Percentiles rank a stretch among this genome's conserved stretches.
These are phyloP conservation scores for Phaeodactylum tricornutum DNA, from an alignment of 108 stramenopile genomes.

Conservation along the genomic window DNA sequence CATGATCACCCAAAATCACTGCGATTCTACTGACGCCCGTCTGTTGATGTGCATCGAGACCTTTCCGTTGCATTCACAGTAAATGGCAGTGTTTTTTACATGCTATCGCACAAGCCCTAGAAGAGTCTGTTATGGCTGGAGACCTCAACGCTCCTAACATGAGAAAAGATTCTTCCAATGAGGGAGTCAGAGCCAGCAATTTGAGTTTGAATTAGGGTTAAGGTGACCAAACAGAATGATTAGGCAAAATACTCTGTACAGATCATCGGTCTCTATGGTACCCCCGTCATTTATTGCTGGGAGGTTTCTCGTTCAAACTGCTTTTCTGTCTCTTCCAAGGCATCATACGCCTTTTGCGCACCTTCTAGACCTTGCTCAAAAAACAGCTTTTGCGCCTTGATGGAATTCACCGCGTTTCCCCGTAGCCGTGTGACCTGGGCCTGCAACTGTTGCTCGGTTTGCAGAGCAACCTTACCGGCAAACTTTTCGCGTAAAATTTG, in stretches of 20 bases:
- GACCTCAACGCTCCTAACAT: neutral
- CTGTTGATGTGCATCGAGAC: too few species aligned
- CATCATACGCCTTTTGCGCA: slow-evolving; percentile 52
- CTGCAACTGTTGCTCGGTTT: slow-evolving; percentile 71
- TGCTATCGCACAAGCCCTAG: too few species aligned
- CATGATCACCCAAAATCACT: too few species aligned
- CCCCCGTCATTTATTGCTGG: neutral
- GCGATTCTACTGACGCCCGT: too few species aligned
- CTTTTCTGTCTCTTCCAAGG: slow-evolving; percentile 39
- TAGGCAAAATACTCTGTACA: neutral
- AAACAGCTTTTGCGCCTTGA: slow-evolving; percentile 65
- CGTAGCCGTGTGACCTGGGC: slow-evolving; percentile 62
- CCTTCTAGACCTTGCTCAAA: slow-evolving; percentile 40
- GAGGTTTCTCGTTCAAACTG: slow-evolving; percentile 62
- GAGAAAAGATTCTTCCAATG: neutral
- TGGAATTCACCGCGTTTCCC: slow-evolving; percentile 58
- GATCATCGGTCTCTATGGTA: neutral
- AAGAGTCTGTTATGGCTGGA: neutral
- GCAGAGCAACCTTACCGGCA: slow-evolving; percentile 68
- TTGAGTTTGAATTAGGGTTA: neutral
- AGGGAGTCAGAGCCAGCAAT: neutral
- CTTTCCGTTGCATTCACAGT: too few species aligned
- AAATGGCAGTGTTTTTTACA: too few species aligned
- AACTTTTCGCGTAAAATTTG: slow-evolving; percentile 66
- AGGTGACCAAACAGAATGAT: neutral